Percentiles rank a stretch among this genome's conserved stretches.
These are phyloP conservation scores for Austroboletus eburneus DNA, from an alignment of 768 basidiomycete species.

Conservation along the genomic window DNA sequence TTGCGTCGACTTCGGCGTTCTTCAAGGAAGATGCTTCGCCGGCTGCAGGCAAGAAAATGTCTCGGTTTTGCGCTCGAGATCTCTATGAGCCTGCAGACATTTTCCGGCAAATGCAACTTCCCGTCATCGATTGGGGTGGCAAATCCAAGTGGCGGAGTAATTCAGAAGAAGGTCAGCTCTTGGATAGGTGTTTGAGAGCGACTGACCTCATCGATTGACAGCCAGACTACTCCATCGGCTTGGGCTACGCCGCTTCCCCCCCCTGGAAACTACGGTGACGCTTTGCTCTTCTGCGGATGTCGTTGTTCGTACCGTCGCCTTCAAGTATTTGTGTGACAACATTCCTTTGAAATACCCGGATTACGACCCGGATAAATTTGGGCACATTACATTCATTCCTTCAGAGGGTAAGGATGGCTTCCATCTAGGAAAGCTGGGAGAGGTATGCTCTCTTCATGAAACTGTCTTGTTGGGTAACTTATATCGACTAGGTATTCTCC, in stretches of 20 bases:
- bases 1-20: slow-evolving; percentile 71
- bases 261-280: slow-evolving; percentile 58
- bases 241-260: slow-evolving; percentile 66
- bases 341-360: slow-evolving; percentile 53
- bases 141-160: slow-evolving; percentile 72
- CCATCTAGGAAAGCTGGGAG: slow-evolving; percentile 57
- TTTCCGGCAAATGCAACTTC: slow-evolving; percentile 69
- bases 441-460: slow-evolving; percentile 38
- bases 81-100: slow-evolving; percentile 82
- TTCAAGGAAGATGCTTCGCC: slow-evolving; percentile 44
- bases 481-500: slow-evolving; percentile 56
- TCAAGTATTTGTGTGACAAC: slow-evolving; percentile 83
- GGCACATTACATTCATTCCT: slow-evolving; percentile 73
- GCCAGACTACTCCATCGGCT: slow-evolving; percentile 77
- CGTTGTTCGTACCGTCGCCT: slow-evolving; percentile 51
- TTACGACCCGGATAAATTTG: slow-evolving; percentile 54
- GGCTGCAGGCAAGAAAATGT: slow-evolving; percentile 32
- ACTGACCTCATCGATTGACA: slow-evolving; percentile 27
- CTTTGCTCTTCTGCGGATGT: slow-evolving; percentile 60
- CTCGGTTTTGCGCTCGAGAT: slow-evolving; percentile 60
- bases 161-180: slow-evolving; percentile 76
- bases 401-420: slow-evolving; percentile 50
- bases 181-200: background rate
- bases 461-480: too few relatives aligned
- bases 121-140: slow-evolving; percentile 84